These are phyloP conservation scores for Exophiala alcalophila DNA, from an alignment of 2,329 filamentous ascomycete species.

Conservation along the genomic window DNA sequence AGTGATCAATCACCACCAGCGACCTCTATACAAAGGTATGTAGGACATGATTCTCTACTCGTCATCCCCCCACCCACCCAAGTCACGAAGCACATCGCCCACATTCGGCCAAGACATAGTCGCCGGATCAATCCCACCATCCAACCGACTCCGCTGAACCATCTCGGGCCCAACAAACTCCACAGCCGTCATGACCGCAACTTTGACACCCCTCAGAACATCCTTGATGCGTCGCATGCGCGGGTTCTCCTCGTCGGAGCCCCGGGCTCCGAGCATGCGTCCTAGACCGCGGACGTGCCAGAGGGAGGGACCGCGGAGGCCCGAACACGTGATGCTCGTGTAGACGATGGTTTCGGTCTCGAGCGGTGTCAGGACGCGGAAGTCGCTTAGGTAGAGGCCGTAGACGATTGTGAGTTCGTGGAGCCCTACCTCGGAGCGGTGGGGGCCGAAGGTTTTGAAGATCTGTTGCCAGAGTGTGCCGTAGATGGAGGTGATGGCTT, in stretches of 20 bases:
- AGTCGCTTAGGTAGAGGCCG: constrained; percentile 49
- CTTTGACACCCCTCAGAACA: constrained; percentile 25
- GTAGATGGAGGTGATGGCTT: constrained; percentile 35
- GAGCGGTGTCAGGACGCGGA: constrained; percentile 40
- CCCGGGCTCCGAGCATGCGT: constrained; percentile 34
- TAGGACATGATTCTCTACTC: no score
- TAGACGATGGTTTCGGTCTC: constrained; percentile 47
- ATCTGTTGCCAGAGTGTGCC: constrained; percentile 33
- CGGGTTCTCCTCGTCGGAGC: constrained; percentile 18
- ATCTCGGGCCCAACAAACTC: constrained; percentile 27
- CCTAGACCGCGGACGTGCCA: constrained; percentile 48
- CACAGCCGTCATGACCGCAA: constrained; percentile 21
- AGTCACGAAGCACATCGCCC: constrained; percentile 28
- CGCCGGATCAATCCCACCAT: constrained; percentile 15
- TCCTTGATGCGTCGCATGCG: constrained; percentile 25
- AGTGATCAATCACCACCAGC: no score
- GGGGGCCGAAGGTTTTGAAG: constrained; percentile 34
- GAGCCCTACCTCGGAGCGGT: constrained; percentile 56
- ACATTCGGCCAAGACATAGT: constrained; percentile 27
- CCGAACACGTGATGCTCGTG: constrained; percentile 46
- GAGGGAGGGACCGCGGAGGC: constrained; percentile 40
- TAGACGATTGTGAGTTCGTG: constrained; percentile 75
- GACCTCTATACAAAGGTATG: background rate
- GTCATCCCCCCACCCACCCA: constrained; percentile 30
- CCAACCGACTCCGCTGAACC: constrained; percentile 23